Conservation (phyloP, 164 flowering plant genomes). For the Warburgia ugandensis region DNA sequence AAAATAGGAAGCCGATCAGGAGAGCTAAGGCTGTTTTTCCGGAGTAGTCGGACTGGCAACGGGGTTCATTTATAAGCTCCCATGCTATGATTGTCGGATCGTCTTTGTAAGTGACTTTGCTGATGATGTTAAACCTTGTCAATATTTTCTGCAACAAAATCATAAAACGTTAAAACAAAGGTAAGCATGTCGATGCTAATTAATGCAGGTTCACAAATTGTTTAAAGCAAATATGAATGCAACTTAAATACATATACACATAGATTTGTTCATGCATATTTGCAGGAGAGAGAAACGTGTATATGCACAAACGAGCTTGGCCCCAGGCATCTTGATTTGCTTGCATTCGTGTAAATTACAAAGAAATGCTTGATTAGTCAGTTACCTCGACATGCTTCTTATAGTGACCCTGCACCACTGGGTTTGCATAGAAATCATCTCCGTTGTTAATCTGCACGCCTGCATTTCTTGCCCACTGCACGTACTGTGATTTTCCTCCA, state of each 20-base stretch:
- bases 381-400: constrained; percentile 26
- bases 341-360: too few relatives aligned
- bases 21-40: constrained; percentile 23
- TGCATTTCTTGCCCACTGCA: constrained; percentile 23
- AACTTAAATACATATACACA: background rate
- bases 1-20: too few relatives aligned
- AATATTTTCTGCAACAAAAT: constrained; percentile 21
- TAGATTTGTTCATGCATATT: background rate
- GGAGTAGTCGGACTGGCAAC: constrained; percentile 21
- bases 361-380: background rate
- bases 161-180: background rate
- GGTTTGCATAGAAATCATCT: constrained; percentile 19
- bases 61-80: constrained; percentile 38
- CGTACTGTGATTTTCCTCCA: constrained; percentile 29
- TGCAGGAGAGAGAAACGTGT: too few relatives aligned
- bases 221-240: too few relatives aligned
- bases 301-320: too few relatives aligned
- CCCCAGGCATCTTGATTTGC: too few relatives aligned
- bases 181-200: too few relatives aligned
- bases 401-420: constrained; percentile 17
- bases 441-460: constrained; percentile 14
- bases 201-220: too few relatives aligned
- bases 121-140: constrained; percentile 25
- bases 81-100: constrained; percentile 32
- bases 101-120: constrained; percentile 20